These are phyloP conservation scores for Coemansia sp. DNA, from an alignment of 192 early-diverging fungal genomes.

Conservation along the genomic window DNA sequence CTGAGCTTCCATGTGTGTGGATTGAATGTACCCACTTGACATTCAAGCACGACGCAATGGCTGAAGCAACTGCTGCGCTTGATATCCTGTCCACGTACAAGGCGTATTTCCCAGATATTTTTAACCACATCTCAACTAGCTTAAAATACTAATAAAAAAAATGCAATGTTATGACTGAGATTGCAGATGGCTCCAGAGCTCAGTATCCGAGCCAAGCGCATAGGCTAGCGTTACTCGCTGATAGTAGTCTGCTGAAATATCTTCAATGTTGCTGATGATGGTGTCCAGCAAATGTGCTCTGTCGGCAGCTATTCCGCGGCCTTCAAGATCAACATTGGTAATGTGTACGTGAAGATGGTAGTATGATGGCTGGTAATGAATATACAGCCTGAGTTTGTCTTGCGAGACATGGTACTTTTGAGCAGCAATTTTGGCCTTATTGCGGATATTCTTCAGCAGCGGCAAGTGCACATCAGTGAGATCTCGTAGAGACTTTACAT, in stretches of 20 bases:
- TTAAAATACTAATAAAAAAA: no score
- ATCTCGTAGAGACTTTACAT: constrained; percentile 64
- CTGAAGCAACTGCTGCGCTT: neutral
- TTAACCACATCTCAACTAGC: neutral
- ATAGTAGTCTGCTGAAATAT: constrained; percentile 64
- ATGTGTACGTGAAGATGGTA: constrained; percentile 82
- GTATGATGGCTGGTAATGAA: constrained; percentile 81
- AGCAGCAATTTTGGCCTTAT: constrained; percentile 51
- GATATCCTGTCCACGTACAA: neutral
- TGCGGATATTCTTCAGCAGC: constrained; percentile 62
- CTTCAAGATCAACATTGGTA: constrained; percentile 60
- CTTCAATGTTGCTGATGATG: constrained; percentile 66
- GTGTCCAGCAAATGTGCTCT: constrained; percentile 70
- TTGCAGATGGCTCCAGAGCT: constrained; percentile 22
- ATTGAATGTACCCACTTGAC: constrained; percentile 1
- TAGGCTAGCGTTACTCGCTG: constrained; percentile 59
- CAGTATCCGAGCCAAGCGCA: constrained; percentile 57
- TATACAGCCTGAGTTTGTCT: constrained; percentile 65
- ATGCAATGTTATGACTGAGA: no score
- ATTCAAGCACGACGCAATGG: constrained; percentile 5
- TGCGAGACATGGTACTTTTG: constrained; percentile 50
- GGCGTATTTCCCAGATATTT: constrained; percentile 1
- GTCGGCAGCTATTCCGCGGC: constrained; percentile 58
- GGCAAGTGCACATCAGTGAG: constrained; percentile 58
- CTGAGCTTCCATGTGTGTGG: neutral